Evolutionary conservation across 2,329 filamentous ascomycete genomes (phyloP).

Genomic region (Botrytis fragariae): DNA sequence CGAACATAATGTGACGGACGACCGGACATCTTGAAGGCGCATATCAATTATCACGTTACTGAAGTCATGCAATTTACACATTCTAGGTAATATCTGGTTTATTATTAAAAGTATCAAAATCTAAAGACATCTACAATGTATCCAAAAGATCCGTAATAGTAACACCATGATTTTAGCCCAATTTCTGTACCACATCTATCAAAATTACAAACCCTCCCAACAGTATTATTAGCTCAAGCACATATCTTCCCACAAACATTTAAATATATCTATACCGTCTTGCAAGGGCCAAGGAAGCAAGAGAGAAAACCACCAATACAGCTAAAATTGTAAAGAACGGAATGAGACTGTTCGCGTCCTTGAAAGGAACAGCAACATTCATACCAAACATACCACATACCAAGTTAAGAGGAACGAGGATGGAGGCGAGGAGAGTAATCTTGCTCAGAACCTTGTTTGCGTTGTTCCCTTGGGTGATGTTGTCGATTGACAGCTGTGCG

Average conservation of each 20-base stretch:
- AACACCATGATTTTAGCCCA: not conserved
- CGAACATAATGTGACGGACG: not conserved
- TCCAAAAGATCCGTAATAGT: conserved; percentile 6
- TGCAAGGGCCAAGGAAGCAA: conserved; percentile 32
- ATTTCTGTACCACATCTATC: not conserved
- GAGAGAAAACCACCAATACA: conserved; percentile 52
- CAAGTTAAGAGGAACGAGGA: conserved; percentile 93
- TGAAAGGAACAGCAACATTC: conserved; percentile 76
- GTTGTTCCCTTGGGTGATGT: conserved; percentile 80
- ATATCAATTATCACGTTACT: not conserved
- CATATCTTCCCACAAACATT: not conserved
- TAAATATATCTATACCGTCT: conserved; percentile 36
- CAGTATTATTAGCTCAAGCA: not conserved
- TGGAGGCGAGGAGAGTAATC: conserved; percentile 89
- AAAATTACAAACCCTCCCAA: not conserved
- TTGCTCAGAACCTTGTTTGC: conserved; percentile 91
- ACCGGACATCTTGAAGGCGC: not conserved
- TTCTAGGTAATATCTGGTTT: not conserved
- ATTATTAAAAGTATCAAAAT: not conserved
- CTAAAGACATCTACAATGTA: conserved; percentile 8
- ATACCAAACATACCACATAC: conserved; percentile 69
- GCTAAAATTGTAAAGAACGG: conserved; percentile 63
- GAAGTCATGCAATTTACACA: not conserved
- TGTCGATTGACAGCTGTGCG: conserved; percentile 89
- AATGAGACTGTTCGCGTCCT: conserved; percentile 43